phyloP scores from a whole-genome alignment of 257 asterid species.

The Fraxinus quadrangulata region DNA sequence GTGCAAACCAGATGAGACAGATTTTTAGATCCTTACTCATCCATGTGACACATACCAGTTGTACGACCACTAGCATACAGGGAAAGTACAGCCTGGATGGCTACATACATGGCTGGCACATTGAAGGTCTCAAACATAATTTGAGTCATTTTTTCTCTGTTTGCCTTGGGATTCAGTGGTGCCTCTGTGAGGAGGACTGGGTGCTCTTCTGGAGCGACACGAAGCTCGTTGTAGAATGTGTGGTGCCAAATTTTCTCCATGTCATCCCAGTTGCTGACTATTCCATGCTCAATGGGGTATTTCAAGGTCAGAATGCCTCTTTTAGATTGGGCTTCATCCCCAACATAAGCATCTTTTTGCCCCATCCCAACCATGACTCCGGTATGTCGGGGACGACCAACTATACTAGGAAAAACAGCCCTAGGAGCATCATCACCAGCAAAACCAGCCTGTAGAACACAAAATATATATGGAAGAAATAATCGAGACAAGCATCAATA shows the following conservation, averaged over 20 bases:
- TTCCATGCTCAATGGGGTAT: slow-evolving; percentile 51
- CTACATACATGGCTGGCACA: slow-evolving; percentile 54
- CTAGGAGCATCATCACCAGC: slow-evolving; percentile 55
- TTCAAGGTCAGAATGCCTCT: slow-evolving; percentile 48
- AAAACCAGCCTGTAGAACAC: slow-evolving; percentile 41
- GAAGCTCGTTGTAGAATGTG: slow-evolving; percentile 50
- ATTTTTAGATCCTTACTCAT: neutral
- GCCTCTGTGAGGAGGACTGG: slow-evolving; percentile 35
- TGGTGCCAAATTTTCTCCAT: slow-evolving; percentile 62
- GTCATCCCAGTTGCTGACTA: slow-evolving; percentile 59
- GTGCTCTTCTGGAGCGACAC: slow-evolving; percentile 42
- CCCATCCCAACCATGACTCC: slow-evolving; percentile 56
- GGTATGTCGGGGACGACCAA: slow-evolving; percentile 47
- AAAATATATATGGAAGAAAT: neutral
- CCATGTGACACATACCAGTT: slow-evolving; percentile 35
- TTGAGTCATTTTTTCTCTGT: slow-evolving; percentile 48
- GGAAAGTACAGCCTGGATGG: slow-evolving; percentile 54
- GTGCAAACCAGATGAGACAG: neutral
- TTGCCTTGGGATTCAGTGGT: slow-evolving; percentile 53
- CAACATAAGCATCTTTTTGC: slow-evolving; percentile 51
- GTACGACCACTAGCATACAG: slow-evolving; percentile 57
- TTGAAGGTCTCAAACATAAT: slow-evolving; percentile 53
- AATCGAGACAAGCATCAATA: neutral
- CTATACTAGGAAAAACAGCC: slow-evolving; percentile 50
- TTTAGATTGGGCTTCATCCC: slow-evolving; percentile 53